Conservation (phyloP, 1,139 yeast species). For the Schizosaccharomyces versatilis region DNA sequence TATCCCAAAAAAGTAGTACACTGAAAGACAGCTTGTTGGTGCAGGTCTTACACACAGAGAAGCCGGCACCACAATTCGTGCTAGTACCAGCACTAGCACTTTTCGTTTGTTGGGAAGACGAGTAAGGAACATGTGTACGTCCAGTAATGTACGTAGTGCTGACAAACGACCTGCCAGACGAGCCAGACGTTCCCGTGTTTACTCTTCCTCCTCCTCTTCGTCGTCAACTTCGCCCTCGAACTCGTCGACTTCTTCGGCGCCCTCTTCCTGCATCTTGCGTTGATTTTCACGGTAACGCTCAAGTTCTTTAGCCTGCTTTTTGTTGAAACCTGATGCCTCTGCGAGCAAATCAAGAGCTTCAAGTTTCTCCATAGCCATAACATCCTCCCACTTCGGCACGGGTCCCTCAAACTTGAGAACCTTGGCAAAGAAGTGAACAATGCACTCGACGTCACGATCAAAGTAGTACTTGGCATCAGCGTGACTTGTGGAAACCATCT, state of each 20-base stretch:
- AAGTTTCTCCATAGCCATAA: conserved; percentile 34
- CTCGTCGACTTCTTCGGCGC: conserved; percentile 19
- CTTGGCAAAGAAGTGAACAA: conserved; percentile 57
- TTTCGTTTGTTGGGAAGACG: no score
- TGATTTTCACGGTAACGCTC: conserved; percentile 26
- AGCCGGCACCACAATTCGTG: no score
- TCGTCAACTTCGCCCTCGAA: conserved; percentile 18
- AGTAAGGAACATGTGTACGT: no score
- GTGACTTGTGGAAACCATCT: conserved; percentile 84
- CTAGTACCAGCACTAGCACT: no score
- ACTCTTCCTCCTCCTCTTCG: conserved; percentile 10
- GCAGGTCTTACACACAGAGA: conserved; percentile 4
- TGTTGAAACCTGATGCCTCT: conserved; percentile 76
- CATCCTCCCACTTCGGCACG: conserved; percentile 61
- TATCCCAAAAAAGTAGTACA: no score
- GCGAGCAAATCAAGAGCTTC: conserved; percentile 60
- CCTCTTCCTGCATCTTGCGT: conserved; percentile 20
- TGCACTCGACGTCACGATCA: conserved; percentile 79
- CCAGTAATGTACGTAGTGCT: no score
- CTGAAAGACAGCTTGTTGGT: conserved; percentile 11
- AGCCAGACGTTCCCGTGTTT: no score
- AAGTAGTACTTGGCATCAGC: conserved; percentile 70
- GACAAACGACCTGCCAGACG: no score
- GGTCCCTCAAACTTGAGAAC: conserved; percentile 58
- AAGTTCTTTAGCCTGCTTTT: conserved; percentile 47